Conservation (phyloP, 179 eudicot genomes). For the Actinidia arguta region DNA sequence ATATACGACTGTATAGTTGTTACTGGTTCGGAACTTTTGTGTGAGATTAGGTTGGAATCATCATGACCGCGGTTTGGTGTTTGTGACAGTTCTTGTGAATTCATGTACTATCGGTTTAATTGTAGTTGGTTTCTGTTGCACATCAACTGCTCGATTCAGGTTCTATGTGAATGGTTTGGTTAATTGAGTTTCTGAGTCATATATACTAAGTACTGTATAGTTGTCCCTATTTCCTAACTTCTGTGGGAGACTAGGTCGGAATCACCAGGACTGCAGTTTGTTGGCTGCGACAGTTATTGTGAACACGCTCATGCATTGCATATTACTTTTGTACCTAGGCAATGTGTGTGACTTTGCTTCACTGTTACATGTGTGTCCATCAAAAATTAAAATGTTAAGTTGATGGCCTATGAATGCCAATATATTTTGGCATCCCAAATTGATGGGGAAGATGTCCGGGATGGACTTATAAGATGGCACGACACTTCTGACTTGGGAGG, state of each 20-base stretch:
- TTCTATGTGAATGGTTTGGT: not conserved
- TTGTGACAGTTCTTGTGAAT: not conserved
- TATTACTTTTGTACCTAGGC: too few relatives aligned
- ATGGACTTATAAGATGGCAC: too few relatives aligned
- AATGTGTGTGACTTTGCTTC: too few relatives aligned
- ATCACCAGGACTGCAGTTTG: not conserved
- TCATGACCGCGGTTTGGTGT: not conserved
- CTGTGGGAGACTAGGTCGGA: not conserved
- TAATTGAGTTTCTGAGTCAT: not conserved
- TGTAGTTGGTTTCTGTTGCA: not conserved
- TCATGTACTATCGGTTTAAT: not conserved
- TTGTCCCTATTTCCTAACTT: not conserved
- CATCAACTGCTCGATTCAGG: slow-evolving; percentile 14
- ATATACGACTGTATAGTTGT: not conserved
- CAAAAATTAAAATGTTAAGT: too few relatives aligned
- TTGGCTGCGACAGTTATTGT: not conserved
- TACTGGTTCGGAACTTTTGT: not conserved
- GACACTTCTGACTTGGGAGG: too few relatives aligned
- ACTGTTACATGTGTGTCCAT: too few relatives aligned
- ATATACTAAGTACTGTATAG: not conserved
- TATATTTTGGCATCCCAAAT: too few relatives aligned
- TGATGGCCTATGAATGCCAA: too few relatives aligned
- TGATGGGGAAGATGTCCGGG: too few relatives aligned
- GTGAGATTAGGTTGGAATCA: not conserved
- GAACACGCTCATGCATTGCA: not conserved